Percentiles rank a stretch among this genome's conserved stretches.
phyloP scores from a whole-genome alignment of 139 green algal genomes.

The Volvox africanus region DNA sequence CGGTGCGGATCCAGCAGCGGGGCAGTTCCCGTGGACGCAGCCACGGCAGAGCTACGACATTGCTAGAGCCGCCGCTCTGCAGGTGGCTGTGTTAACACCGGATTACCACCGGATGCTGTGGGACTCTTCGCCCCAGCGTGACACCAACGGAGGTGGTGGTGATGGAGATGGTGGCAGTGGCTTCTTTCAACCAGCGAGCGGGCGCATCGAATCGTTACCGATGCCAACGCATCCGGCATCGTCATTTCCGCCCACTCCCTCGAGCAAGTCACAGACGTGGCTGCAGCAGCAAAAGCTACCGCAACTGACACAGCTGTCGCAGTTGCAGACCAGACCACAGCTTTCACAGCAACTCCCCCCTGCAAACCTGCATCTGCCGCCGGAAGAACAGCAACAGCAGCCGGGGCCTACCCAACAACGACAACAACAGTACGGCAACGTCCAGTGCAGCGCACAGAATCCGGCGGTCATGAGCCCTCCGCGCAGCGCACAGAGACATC shows the following conservation, averaged over 20 bases:
- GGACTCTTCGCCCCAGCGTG: no score
- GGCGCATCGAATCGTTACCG: no score
- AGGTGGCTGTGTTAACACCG: no score
- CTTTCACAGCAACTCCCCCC: no score
- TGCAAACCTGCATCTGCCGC: neutral
- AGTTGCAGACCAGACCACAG: neutral
- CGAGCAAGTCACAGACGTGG: no score
- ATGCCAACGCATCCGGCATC: no score
- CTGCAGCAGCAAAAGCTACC: slow-evolving; percentile 8
- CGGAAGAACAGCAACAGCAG: neutral
- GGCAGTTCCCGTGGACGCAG: no score
- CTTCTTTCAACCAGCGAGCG: no score
- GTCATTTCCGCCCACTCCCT: no score
- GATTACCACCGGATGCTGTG: no score
- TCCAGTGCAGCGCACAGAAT: neutral
- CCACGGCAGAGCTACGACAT: neutral
- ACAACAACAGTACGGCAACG: neutral
- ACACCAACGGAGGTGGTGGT: neutral
- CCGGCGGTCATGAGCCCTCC: neutral
- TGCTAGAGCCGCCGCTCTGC: neutral
- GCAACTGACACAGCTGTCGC: neutral
- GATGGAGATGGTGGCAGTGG: neutral
- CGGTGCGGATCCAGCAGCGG: no score
- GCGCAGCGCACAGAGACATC: neutral
- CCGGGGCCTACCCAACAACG: neutral